Evolutionary conservation across 768 basidiomycete genomes (phyloP).

Genomic region (Psilocybe tampanensis): DNA sequence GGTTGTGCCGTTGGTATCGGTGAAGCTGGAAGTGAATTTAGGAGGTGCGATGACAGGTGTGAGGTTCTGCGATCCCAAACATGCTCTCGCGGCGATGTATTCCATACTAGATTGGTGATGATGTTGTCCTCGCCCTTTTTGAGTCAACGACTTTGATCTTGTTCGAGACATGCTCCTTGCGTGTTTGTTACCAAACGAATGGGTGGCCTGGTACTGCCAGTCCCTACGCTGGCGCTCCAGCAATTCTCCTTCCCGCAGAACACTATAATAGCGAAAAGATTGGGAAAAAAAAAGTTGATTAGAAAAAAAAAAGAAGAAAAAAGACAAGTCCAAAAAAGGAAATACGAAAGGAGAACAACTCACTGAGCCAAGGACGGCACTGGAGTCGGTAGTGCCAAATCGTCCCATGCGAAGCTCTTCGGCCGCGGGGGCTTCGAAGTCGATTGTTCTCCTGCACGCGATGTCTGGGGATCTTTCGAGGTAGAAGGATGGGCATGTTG

Average conservation of each 20-base stretch:
- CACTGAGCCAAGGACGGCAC: conserved; percentile 59
- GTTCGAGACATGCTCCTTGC: conserved; percentile 64
- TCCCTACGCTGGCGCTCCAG: conserved; percentile 64
- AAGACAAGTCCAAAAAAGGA: neutral
- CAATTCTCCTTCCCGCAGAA: conserved; percentile 63
- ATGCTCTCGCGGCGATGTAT: conserved; percentile 65
- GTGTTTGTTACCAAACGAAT: conserved; percentile 66
- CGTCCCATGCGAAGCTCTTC: conserved; percentile 62
- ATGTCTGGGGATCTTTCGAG: conserved; percentile 2
- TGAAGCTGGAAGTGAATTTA: conserved; percentile 19
- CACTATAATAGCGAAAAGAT: conserved; percentile 39
- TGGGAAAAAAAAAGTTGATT: neutral
- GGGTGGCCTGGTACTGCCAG: conserved; percentile 67
- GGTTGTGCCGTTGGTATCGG: conserved; percentile 16
- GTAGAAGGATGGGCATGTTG: conserved; percentile 6
- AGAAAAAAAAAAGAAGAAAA: neutral
- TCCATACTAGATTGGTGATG: conserved; percentile 45
- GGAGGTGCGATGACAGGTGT: conserved; percentile 41
- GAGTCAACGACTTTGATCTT: conserved; percentile 59
- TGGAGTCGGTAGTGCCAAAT: conserved; percentile 59
- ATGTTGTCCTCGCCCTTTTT: conserved; percentile 29
- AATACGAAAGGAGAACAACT: conserved; percentile 19
- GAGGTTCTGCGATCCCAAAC: conserved; percentile 64
- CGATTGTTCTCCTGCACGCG: conserved; percentile 3
- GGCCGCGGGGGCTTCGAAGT: conserved; percentile 42